A percentile compares a stretch with the other conserved stretches of the same genome.
These are phyloP conservation scores for Tripidium arundinaceum DNA, from an alignment of 202 grass and related monocot genomes.

Conservation along the genomic window DNA sequence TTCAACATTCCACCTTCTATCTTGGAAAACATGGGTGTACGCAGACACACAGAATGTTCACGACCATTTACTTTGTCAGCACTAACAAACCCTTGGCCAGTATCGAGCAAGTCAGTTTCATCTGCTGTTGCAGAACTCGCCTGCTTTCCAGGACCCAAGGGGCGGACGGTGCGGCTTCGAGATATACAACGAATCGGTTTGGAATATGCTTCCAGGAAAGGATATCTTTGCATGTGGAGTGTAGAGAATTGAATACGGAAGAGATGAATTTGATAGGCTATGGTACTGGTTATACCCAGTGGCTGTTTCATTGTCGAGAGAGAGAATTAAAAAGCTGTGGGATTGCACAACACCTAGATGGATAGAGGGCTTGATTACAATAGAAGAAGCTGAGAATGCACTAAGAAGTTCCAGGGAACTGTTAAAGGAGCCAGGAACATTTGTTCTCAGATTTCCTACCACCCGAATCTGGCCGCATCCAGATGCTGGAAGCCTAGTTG, in stretches of 20 bases:
- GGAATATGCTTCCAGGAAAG: slow-evolving; percentile 88
- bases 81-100: slow-evolving; percentile 30
- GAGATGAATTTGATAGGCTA: slow-evolving; percentile 78
- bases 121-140: slow-evolving; percentile 22
- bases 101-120: slow-evolving; percentile 46
- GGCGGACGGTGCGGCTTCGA: slow-evolving; percentile 48
- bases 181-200: slow-evolving; percentile 89
- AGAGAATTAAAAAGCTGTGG: slow-evolving; percentile 72
- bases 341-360: slow-evolving; percentile 58
- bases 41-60: slow-evolving; percentile 32
- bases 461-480: slow-evolving; percentile 92
- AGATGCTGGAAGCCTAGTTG: slow-evolving; percentile 76
- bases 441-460: slow-evolving; percentile 86
- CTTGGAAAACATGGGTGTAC: slow-evolving; percentile 49
- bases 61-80: slow-evolving; percentile 40
- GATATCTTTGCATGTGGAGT: slow-evolving; percentile 52
- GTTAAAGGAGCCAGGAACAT: slow-evolving; percentile 51
- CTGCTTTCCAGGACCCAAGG: slow-evolving; percentile 44
- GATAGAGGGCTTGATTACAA: slow-evolving; percentile 86
- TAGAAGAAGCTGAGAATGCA: slow-evolving; percentile 65
- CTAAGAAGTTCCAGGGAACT: slow-evolving; percentile 46
- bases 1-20: slow-evolving; percentile 31
- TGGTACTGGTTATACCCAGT: slow-evolving; percentile 97
- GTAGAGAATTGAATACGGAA: slow-evolving; percentile 78
- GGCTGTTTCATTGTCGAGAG: slow-evolving; percentile 62